phyloP scores from a whole-genome alignment of 164 flowering plant species.

The Litsea cubeba region DNA sequence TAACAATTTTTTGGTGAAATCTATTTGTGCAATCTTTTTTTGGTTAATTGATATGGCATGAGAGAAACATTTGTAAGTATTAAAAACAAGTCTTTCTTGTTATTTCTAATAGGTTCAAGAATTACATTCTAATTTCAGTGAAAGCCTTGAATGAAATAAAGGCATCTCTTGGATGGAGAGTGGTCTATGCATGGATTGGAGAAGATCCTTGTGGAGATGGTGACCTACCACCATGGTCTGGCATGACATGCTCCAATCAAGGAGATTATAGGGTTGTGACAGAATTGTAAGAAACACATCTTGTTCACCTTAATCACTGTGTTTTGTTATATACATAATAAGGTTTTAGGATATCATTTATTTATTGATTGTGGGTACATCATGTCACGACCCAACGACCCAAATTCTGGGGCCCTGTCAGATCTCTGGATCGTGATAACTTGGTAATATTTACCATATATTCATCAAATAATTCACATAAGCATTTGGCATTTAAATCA shows the following conservation, averaged over 20 bases:
- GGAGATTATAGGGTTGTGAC: slow-evolving; percentile 93
- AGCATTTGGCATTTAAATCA: too few species aligned
- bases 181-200: slow-evolving; percentile 95
- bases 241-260: slow-evolving; percentile 74
- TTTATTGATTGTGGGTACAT: background rate
- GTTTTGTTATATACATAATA: background rate
- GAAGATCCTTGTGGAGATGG: slow-evolving; percentile 99
- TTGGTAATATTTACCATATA: too few species aligned
- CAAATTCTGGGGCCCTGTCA: too few species aligned
- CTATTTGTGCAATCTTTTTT: background rate
- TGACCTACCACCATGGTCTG: slow-evolving; percentile 91
- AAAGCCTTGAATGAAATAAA: slow-evolving; percentile 93
- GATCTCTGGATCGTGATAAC: too few species aligned
- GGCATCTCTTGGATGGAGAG: slow-evolving; percentile 96
- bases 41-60: background rate
- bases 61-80: background rate
- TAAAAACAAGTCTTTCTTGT: background rate
- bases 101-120: slow-evolving; percentile 2
- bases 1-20: too few species aligned
- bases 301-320: background rate
- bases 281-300: slow-evolving; percentile 49
- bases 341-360: background rate
- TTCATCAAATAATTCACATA: too few species aligned
- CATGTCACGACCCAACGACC: too few species aligned
- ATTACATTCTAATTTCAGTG: slow-evolving; percentile 37